Percentiles rank a stretch among this genome's conserved stretches.
Evolutionary conservation across 306 rosid species (phyloP).

Genomic region (Castanospermum australe): DNA sequence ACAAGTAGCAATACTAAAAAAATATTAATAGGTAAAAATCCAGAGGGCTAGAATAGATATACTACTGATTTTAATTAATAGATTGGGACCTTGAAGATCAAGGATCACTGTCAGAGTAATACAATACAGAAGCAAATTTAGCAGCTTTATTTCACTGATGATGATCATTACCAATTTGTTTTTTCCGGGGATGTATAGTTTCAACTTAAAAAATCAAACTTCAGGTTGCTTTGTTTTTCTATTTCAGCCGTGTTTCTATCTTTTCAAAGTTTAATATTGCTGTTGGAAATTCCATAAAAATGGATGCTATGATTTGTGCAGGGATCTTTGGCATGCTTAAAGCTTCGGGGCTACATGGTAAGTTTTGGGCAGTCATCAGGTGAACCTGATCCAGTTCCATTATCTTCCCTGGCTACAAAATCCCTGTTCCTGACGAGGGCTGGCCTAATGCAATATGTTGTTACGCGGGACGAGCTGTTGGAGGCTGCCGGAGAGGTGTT

Average conservation of each 20-base stretch:
- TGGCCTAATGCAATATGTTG: constrained; percentile 52
- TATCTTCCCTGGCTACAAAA: constrained; percentile 67
- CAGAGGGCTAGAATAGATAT: not conserved
- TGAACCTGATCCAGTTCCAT: constrained; percentile 78
- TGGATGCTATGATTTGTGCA: constrained; percentile 12
- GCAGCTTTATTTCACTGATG: not conserved
- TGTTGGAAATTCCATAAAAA: not conserved
- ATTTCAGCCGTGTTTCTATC: not conserved
- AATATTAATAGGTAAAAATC: not conserved
- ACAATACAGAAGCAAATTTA: not conserved
- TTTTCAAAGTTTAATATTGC: not conserved
- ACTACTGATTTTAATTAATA: not conserved
- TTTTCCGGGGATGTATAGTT: not conserved
- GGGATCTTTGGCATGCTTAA: constrained; percentile 73
- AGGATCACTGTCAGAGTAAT: not conserved
- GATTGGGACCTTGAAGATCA: not conserved
- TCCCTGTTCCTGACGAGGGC: constrained; percentile 88
- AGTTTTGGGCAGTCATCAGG: constrained; percentile 92
- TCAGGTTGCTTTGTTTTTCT: not conserved
- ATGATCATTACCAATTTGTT: not conserved
- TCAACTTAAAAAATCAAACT: not conserved
- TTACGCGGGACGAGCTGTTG: constrained; percentile 63
- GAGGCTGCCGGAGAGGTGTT: constrained; percentile 74
- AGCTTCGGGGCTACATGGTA: constrained; percentile 66
- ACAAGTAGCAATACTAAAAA: not conserved